These are phyloP conservation scores for Russula sp. DNA, from an alignment of 768 basidiomycete genomes.

Conservation along the genomic window DNA sequence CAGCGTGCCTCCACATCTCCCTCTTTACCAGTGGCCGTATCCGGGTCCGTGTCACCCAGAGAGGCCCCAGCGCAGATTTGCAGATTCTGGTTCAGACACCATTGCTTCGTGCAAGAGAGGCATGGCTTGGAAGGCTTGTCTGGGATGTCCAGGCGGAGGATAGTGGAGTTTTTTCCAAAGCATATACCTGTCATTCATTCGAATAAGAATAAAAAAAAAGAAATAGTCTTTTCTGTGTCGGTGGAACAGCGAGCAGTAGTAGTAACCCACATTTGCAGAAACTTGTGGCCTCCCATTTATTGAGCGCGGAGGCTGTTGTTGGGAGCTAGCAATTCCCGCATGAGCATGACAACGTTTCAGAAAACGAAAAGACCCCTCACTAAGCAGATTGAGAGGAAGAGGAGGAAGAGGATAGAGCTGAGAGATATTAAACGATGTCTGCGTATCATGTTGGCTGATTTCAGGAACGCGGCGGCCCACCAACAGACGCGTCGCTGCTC, in stretches of 20 bases:
- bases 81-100: constrained; percentile 91
- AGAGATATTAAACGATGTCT: not conserved
- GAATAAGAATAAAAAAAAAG: not conserved
- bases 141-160: constrained; percentile 74
- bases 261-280: constrained; percentile 79
- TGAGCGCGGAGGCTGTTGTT: constrained; percentile 45
- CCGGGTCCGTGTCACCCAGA: constrained; percentile 84
- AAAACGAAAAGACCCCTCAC: constrained; percentile 27
- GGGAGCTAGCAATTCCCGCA: constrained; percentile 36
- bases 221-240: no score
- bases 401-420: not conserved
- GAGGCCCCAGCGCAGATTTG: constrained; percentile 77
- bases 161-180: constrained; percentile 82
- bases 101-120: constrained; percentile 89
- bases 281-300: constrained; percentile 86
- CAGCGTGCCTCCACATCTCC: constrained; percentile 95
- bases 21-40: constrained; percentile 91
- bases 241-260: constrained; percentile 5
- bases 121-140: constrained; percentile 89
- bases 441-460: constrained; percentile 1
- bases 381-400: constrained; percentile 12
- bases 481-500: not conserved
- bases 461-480: not conserved
- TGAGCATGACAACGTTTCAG: constrained; percentile 3
- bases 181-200: constrained; percentile 67